Conservation (phyloP, 345 rosid genomes). For the Populus euphratica region DNA sequence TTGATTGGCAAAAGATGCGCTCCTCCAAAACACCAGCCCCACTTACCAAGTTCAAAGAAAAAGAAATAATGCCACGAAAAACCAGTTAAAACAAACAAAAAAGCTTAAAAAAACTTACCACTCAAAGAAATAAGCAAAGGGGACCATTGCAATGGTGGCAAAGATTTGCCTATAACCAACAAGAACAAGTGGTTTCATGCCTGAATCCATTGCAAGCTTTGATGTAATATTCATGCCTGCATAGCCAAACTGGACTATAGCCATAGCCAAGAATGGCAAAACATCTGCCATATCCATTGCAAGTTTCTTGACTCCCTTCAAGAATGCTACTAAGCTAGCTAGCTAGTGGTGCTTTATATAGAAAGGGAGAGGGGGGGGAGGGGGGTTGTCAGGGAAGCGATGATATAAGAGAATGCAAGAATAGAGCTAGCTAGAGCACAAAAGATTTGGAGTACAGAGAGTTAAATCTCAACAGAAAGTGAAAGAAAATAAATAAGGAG, state of each 20-base stretch:
- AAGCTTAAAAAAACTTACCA: conserved; percentile 34
- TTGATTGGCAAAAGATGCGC: no score
- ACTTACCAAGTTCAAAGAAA: background rate
- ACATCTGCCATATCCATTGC: conserved; percentile 34
- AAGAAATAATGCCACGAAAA: background rate
- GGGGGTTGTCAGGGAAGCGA: no score
- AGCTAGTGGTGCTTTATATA: conserved; percentile 4
- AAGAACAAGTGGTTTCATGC: conserved; percentile 78
- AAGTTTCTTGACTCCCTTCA: conserved; percentile 2
- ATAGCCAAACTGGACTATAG: conserved; percentile 61
- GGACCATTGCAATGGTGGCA: conserved; percentile 63
- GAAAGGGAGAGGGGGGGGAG: conserved; percentile 1
- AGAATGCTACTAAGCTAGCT: background rate
- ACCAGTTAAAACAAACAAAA: background rate
- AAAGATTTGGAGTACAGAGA: background rate
- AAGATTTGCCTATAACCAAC: conserved; percentile 77
- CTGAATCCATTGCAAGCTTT: conserved; percentile 84
- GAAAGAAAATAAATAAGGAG: conserved; percentile 16
- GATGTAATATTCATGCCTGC: conserved; percentile 89
- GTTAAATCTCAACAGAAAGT: conserved; percentile 25
- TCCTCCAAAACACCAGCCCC: no score
- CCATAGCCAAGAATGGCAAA: conserved; percentile 73
- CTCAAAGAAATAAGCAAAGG: conserved; percentile 68
- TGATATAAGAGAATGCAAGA: background rate
- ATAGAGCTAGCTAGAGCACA: background rate